phyloP scores from a whole-genome alignment of 1,284 basidiomycete genomes.

The Singerocomus rubriflavus region DNA sequence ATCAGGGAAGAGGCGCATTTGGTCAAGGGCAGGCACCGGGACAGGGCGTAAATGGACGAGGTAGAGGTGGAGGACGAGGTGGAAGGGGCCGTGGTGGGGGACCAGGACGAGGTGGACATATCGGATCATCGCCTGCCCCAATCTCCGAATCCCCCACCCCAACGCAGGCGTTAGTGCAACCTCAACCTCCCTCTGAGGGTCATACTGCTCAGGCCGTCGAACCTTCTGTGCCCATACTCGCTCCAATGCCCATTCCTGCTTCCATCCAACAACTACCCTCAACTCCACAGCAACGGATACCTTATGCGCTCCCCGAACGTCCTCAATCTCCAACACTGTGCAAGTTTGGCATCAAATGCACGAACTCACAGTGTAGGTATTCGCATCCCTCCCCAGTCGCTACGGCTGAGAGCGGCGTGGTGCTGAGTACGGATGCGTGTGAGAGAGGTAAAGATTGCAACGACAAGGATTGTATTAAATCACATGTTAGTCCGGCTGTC shows the following conservation, averaged over 20 bases:
- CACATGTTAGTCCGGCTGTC: constrained; percentile 83
- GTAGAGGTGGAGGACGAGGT: constrained; percentile 39
- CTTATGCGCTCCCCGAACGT: constrained; percentile 64
- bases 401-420: constrained; percentile 88
- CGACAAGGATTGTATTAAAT: constrained; percentile 87
- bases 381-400: constrained; percentile 92
- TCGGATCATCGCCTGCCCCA: constrained; percentile 24
- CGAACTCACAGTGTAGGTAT: constrained; percentile 81
- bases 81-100: constrained; percentile 36
- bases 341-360: constrained; percentile 88
- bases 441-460: constrained; percentile 82
- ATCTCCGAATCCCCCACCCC: constrained; percentile 26
- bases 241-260: constrained; percentile 33
- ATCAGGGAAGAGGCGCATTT: constrained; percentile 36
- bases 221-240: constrained; percentile 36
- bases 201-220: constrained; percentile 19
- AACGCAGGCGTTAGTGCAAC: constrained; percentile 19
- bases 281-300: constrained; percentile 36
- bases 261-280: constrained; percentile 30
- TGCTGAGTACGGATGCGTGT: constrained; percentile 87
- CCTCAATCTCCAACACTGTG: constrained; percentile 85
- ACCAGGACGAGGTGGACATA: constrained; percentile 28
- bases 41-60: constrained; percentile 31
- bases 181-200: constrained; percentile 31
- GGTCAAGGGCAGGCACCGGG: constrained; percentile 36